phyloP scores from a whole-genome alignment of 129 eudicot species.

The Mikania micrantha region DNA sequence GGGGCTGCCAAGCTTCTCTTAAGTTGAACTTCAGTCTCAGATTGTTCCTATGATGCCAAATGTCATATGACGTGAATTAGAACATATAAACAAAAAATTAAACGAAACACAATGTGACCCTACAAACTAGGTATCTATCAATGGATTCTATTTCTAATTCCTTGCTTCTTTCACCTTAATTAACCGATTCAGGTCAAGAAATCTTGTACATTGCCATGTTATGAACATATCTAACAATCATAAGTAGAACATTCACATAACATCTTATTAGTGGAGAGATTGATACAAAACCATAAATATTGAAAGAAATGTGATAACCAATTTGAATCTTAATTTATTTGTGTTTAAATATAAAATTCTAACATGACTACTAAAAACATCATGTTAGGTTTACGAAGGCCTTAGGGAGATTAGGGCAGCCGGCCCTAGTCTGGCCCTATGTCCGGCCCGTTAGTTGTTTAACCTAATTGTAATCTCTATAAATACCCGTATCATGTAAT shows the following conservation, averaged over 20 bases:
- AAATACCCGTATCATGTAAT: too few relatives aligned
- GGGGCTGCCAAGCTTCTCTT: conserved; percentile 15
- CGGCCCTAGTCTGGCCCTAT: too few relatives aligned
- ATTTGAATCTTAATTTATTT: too few relatives aligned
- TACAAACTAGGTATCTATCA: not conserved
- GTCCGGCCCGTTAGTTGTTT: too few relatives aligned
- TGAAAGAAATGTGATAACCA: too few relatives aligned
- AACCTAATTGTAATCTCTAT: too few relatives aligned
- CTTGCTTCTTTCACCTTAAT: not conserved
- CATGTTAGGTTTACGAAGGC: too few relatives aligned
- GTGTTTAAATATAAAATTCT: too few relatives aligned
- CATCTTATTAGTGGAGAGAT: too few relatives aligned
- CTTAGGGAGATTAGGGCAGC: too few relatives aligned
- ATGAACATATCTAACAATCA: not conserved
- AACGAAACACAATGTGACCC: not conserved
- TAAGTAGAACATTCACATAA: not conserved
- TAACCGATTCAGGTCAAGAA: not conserved
- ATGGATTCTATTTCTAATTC: not conserved
- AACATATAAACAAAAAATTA: not conserved
- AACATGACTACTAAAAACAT: too few relatives aligned
- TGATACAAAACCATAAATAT: too few relatives aligned
- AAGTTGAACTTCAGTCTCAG: conserved; percentile 12
- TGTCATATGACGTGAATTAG: not conserved
- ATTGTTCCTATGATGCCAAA: conserved; percentile 1
- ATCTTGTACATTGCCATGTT: not conserved